These are phyloP conservation scores for Candida broadrunensis DNA, from an alignment of 805 yeast genomes.

Conservation along the genomic window DNA sequence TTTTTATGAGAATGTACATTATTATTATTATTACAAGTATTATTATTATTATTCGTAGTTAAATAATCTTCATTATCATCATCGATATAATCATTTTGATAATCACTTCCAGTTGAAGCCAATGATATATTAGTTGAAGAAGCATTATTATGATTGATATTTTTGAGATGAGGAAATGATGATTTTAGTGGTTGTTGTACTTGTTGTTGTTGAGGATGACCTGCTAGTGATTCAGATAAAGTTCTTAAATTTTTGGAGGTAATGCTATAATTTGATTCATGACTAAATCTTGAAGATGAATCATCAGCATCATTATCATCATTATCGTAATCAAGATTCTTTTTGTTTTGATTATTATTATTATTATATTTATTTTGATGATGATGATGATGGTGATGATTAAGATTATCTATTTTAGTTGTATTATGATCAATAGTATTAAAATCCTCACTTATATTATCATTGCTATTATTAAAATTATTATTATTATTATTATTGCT, in stretches of 20 bases:
- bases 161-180: neutral
- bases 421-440: neutral
- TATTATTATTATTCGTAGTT: neutral
- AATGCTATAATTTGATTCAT: slow-evolving; percentile 10
- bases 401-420: neutral
- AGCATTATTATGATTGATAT: neutral
- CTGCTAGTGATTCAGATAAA: neutral
- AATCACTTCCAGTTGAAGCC: slow-evolving; percentile 23
- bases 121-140: neutral
- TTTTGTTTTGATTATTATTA: neutral
- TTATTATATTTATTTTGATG: neutral
- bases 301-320: slow-evolving; percentile 1
- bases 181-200: neutral
- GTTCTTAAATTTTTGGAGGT: slow-evolving; percentile 18
- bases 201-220: neutral
- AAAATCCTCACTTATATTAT: neutral
- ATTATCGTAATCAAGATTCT: neutral
- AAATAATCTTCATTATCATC: neutral
- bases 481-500: no score
- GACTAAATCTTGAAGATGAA: neutral
- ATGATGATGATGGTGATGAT: neutral
- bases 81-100: slow-evolving; percentile 22
- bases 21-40: neutral
- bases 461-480: no score
- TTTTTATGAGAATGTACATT: neutral